Conservation (phyloP, 441 rosid species). For the Omphalea diandra region DNA sequence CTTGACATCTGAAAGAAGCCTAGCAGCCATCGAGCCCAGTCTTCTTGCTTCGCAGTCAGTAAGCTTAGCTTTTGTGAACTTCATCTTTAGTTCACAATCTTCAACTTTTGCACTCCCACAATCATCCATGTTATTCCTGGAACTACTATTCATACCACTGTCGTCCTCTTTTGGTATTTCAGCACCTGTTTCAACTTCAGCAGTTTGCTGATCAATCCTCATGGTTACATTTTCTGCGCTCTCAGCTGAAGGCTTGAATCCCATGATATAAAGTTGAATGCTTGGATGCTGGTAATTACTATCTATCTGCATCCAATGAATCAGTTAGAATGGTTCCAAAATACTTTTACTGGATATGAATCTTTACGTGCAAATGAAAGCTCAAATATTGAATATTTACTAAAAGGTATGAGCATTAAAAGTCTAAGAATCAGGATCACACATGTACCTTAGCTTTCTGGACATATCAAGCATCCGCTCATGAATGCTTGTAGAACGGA, state of each 20-base stretch:
- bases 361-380: constrained; percentile 12
- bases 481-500: constrained; percentile 81
- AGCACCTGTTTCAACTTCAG: constrained; percentile 32
- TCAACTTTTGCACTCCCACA: constrained; percentile 23
- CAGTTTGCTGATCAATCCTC: constrained; percentile 26
- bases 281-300: constrained; percentile 79
- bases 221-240: constrained; percentile 23
- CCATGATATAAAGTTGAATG: constrained; percentile 83
- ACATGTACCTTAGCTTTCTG: constrained; percentile 63
- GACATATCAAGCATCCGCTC: constrained; percentile 78
- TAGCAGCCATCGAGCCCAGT: constrained; percentile 91
- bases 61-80: constrained; percentile 45
- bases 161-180: constrained; percentile 24
- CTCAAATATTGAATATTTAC: background rate
- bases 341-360: background rate
- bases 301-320: constrained; percentile 63
- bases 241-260: constrained; percentile 38
- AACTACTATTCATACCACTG: constrained; percentile 22
- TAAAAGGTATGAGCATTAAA: background rate
- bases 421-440: background rate
- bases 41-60: constrained; percentile 94
- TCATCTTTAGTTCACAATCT: constrained; percentile 34
- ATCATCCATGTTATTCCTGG: constrained; percentile 22
- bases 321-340: background rate
- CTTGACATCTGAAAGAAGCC: constrained; percentile 80